phyloP scores from a whole-genome alignment of 179 eudicot genomes.

The Gypsophila paniculata region DNA sequence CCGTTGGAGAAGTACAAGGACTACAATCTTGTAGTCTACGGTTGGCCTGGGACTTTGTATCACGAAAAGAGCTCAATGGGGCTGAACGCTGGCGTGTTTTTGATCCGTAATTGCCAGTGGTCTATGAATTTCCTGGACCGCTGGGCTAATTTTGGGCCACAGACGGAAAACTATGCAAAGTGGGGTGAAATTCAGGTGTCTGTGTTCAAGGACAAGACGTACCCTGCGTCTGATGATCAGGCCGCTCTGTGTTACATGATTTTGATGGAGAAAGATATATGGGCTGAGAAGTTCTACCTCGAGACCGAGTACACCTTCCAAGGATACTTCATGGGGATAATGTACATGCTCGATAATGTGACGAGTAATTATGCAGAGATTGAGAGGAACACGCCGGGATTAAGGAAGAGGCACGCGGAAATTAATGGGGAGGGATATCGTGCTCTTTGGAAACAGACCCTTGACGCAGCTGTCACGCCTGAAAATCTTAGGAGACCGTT shows the following conservation, averaged over 20 bases:
- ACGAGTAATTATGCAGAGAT: slow-evolving; percentile 22
- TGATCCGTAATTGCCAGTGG: slow-evolving; percentile 61
- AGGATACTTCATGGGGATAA: slow-evolving; percentile 40
- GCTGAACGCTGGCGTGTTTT: slow-evolving; percentile 51
- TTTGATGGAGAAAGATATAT: slow-evolving; percentile 31
- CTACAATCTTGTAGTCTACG: slow-evolving; percentile 42
- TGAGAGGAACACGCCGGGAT: slow-evolving; percentile 23
- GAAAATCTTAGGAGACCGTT: slow-evolving; percentile 30
- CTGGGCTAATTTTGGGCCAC: slow-evolving; percentile 55
- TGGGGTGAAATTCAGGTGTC: slow-evolving; percentile 37
- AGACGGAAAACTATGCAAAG: slow-evolving; percentile 33
- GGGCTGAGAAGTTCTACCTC: slow-evolving; percentile 37
- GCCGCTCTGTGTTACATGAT: slow-evolving; percentile 37
- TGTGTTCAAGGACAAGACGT: slow-evolving; percentile 36
- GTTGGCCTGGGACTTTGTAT: slow-evolving; percentile 41
- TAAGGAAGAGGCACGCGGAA: slow-evolving; percentile 43
- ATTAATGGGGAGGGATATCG: slow-evolving; percentile 28
- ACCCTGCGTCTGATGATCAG: slow-evolving; percentile 48
- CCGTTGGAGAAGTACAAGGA: slow-evolving; percentile 37
- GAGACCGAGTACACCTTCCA: slow-evolving; percentile 39
- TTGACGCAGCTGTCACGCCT: not conserved
- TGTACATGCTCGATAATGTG: slow-evolving; percentile 27
- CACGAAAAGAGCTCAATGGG: slow-evolving; percentile 45
- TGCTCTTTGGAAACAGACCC: slow-evolving; percentile 22
- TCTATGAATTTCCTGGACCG: slow-evolving; percentile 43